Percentiles rank a stretch among this genome's conserved stretches.
Evolutionary conservation across 2,329 filamentous ascomycete species (phyloP).

Genomic region (Arachnopeziza araneosa): DNA sequence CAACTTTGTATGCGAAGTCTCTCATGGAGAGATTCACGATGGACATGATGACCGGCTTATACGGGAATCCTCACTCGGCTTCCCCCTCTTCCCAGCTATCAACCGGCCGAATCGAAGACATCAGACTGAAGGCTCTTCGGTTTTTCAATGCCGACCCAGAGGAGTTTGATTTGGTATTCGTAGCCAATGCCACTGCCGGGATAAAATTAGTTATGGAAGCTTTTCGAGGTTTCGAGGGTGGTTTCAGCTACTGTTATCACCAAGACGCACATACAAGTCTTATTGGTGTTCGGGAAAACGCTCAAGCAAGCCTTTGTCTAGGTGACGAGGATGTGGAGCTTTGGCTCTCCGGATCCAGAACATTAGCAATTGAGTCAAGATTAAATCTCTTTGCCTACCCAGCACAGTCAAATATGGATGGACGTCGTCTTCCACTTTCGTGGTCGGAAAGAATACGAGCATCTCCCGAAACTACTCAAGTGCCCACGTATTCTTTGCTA

Average conservation of each 20-base stretch:
- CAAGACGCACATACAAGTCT: conserved; percentile 81
- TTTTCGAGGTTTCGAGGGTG: conserved; percentile 60
- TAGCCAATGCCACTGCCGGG: conserved; percentile 85
- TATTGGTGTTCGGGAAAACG: conserved; percentile 72
- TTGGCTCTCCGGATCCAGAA: conserved; percentile 50
- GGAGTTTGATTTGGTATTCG: conserved; percentile 83
- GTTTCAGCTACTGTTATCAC: conserved; percentile 82
- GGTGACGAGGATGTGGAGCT: conserved; percentile 54
- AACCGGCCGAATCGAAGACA: conserved; percentile 68
- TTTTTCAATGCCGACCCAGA: conserved; percentile 79
- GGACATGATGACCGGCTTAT: conserved; percentile 72
- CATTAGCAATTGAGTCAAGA: conserved; percentile 25
- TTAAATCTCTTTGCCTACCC: conserved; percentile 70
- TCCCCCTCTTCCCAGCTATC: conserved; percentile 76
- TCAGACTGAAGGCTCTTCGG: conserved; percentile 62
- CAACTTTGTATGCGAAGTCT: conserved; percentile 76
- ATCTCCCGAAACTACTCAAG: conserved; percentile 20
- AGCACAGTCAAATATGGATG: conserved; percentile 91
- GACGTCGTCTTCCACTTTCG: conserved; percentile 62
- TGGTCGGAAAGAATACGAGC: conserved; percentile 55
- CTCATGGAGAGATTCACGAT: conserved; percentile 67
- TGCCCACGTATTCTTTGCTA: conserved; percentile 57
- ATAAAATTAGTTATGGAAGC: conserved; percentile 82
- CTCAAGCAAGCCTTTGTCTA: conserved; percentile 60
- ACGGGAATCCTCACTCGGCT: conserved; percentile 88